Conservation (phyloP, 169 alveolate genomes). For the Cryptosporidium sp. region DNA sequence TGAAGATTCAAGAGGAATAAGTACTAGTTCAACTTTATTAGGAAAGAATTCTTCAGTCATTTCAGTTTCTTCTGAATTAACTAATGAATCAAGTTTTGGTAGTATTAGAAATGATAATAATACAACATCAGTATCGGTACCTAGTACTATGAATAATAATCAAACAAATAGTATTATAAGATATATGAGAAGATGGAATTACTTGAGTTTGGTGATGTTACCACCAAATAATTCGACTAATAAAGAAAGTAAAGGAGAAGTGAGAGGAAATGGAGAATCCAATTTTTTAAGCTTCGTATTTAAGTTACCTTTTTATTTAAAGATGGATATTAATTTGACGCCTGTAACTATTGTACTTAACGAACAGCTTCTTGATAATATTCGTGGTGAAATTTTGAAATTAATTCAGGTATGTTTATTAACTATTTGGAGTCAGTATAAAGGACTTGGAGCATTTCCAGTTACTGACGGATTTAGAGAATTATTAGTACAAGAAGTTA, state of each 20-base stretch:
- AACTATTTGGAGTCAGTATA: conserved; percentile 71
- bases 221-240: conserved; percentile 22
- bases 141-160: neutral
- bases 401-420: conserved; percentile 47
- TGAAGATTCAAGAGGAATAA: conserved; percentile 7
- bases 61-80: neutral
- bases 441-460: conserved; percentile 74
- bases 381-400: conserved; percentile 55
- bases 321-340: conserved; percentile 45
- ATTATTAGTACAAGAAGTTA: conserved; percentile 1
- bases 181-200: conserved; percentile 60
- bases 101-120: neutral
- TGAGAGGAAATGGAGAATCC: conserved; percentile 3
- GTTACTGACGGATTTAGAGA: conserved; percentile 1
- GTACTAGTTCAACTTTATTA: neutral
- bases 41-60: neutral
- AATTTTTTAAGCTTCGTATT: conserved; percentile 23
- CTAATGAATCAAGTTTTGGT: neutral
- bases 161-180: conserved; percentile 2
- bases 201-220: conserved; percentile 48
- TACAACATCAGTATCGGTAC: neutral
- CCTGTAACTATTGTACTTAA: conserved; percentile 11
- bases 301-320: conserved; percentile 59
- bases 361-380: conserved; percentile 57
- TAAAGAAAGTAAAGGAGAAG: conserved; percentile 8